A percentile compares a stretch with the other conserved stretches of the same genome.
phyloP scores from a whole-genome alignment of 1,139 yeast species.

The Geotrichum candidum region DNA sequence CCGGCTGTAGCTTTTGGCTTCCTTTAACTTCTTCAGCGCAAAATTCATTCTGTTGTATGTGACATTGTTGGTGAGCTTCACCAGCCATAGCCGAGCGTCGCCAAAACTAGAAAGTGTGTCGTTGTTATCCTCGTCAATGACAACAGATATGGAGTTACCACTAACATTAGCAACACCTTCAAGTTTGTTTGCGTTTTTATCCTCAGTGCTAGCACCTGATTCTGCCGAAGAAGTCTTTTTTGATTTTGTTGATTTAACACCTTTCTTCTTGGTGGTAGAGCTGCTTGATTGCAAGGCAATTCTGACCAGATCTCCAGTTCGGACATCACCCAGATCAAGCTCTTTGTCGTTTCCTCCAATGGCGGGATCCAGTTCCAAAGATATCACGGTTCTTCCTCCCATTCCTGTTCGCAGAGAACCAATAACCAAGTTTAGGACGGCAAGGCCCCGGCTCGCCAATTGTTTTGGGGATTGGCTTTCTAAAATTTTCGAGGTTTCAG shows the following conservation, averaged over 20 bases:
- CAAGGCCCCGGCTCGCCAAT: slow-evolving; percentile 65
- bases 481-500: slow-evolving; percentile 30
- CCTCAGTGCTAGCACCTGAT: slow-evolving; percentile 7
- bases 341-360: slow-evolving; percentile 37
- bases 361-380: slow-evolving; percentile 58
- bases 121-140: slow-evolving; percentile 51
- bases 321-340: slow-evolving; percentile 54
- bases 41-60: slow-evolving; percentile 71
- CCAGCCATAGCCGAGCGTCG: slow-evolving; percentile 36
- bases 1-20: slow-evolving; percentile 34
- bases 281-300: slow-evolving; percentile 30
- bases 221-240: slow-evolving; percentile 22
- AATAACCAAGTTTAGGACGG: slow-evolving; percentile 58
- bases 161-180: slow-evolving; percentile 61
- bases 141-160: slow-evolving; percentile 45
- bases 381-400: slow-evolving; percentile 71
- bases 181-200: slow-evolving; percentile 27
- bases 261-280: slow-evolving; percentile 22
- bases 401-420: slow-evolving; percentile 65
- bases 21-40: slow-evolving; percentile 63
- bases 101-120: slow-evolving; percentile 30
- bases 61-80: slow-evolving; percentile 36
- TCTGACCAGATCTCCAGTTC: slow-evolving; percentile 65
- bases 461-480: slow-evolving; percentile 51
- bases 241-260: slow-evolving; percentile 11